Evolutionary conservation across 2,329 filamentous ascomycete species (phyloP).

Genomic region (Fusarium tricinctum): DNA sequence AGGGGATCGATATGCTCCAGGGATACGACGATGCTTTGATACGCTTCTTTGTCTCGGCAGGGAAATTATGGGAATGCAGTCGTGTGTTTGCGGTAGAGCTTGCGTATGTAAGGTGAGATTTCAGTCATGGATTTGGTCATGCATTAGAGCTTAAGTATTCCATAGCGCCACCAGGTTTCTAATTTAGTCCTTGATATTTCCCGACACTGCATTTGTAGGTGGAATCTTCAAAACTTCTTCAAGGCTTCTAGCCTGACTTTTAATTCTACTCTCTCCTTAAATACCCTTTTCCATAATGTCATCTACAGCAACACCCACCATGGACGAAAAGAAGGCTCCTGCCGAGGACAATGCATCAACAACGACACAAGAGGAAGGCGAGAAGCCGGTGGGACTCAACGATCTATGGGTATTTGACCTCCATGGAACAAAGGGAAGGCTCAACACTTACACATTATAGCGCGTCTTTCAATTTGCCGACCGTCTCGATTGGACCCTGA

Average conservation of each 20-base stretch:
- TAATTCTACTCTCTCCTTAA: not conserved
- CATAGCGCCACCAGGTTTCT: not conserved
- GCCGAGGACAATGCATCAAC: conserved; percentile 19
- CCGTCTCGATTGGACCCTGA: conserved; percentile 33
- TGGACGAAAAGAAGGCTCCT: conserved; percentile 26
- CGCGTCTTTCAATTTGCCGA: conserved; percentile 38
- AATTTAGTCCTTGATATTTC: too few species aligned
- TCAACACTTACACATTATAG: not conserved
- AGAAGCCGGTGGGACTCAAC: conserved; percentile 14
- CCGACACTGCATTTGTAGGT: not conserved
- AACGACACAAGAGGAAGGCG: conserved; percentile 13
- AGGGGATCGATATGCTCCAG: not conserved
- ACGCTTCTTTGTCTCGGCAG: not conserved
- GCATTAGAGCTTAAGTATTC: conserved; percentile 5
- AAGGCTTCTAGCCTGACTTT: not conserved
- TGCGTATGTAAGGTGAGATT: not conserved
- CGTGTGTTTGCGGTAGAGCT: not conserved
- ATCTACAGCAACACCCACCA: not conserved
- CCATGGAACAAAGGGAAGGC: fast-evolving
- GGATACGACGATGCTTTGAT: not conserved
- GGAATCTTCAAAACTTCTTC: not conserved
- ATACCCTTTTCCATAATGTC: not conserved
- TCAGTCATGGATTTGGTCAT: not conserved
- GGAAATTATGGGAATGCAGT: conserved; percentile 5
- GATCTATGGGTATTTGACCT: conserved; percentile 23